Evolutionary conservation across 2,329 filamentous ascomycete genomes (phyloP).

Genomic region (Calycina herbarum): DNA sequence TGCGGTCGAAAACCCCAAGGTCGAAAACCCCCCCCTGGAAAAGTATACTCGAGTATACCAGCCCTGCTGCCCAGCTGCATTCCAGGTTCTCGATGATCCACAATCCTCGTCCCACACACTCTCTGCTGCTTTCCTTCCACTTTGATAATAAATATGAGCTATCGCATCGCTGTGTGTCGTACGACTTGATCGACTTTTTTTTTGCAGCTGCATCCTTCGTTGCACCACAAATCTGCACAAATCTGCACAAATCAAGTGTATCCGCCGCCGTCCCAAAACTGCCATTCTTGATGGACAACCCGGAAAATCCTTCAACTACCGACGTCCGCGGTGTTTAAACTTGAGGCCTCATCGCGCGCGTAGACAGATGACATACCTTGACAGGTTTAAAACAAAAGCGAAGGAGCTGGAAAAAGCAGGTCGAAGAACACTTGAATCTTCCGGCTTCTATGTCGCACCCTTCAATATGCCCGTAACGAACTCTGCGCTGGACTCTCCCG

Average conservation of each 20-base stretch:
- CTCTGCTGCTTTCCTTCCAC: conserved; percentile 1
- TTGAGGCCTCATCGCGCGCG: neutral
- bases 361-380: neutral
- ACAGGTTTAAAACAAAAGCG: neutral
- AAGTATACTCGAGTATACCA: neutral
- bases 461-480: neutral
- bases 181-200: neutral
- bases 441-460: neutral
- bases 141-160: neutral
- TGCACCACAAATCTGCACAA: neutral
- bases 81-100: neutral
- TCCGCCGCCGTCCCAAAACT: conserved; percentile 2
- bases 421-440: neutral
- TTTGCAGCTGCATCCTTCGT: neutral
- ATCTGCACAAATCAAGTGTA: neutral
- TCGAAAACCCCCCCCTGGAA: neutral
- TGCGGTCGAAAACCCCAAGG: neutral
- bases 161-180: neutral
- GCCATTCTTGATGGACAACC: neutral
- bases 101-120: neutral
- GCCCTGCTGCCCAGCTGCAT: conserved; percentile 6
- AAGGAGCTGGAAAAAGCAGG: conserved; percentile 1
- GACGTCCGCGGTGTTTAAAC: neutral
- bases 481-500: conserved; percentile 16
- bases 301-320: neutral